phyloP scores from a whole-genome alignment of 2,329 filamentous ascomycete species.

The Lachnellula subtilissima region DNA sequence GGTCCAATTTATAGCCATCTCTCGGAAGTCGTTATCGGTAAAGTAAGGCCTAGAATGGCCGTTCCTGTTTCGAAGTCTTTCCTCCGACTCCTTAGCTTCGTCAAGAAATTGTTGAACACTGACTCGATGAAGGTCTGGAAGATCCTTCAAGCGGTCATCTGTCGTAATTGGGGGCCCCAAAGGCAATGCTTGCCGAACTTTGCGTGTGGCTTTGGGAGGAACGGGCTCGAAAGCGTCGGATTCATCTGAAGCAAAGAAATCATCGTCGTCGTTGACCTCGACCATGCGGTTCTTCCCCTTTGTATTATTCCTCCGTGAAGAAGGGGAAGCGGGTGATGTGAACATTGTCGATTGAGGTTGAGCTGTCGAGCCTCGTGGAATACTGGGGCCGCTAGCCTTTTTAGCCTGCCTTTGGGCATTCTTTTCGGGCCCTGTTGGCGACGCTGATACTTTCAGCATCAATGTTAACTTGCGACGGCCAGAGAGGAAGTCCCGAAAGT shows the following conservation, averaged over 20 bases:
- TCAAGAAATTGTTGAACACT: conserved; percentile 61
- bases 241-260: conserved; percentile 46
- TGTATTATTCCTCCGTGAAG: conserved; percentile 31
- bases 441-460: conserved; percentile 25
- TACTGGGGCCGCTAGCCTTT: not conserved
- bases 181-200: conserved; percentile 27
- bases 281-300: conserved; percentile 35
- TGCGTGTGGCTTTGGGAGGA: not conserved
- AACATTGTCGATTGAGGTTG: conserved; percentile 58
- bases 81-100: conserved; percentile 56
- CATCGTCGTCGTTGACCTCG: conserved; percentile 37
- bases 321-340: conserved; percentile 55
- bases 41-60: conserved; percentile 55
- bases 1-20: conserved; percentile 70
- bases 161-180: conserved; percentile 55
- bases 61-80: conserved; percentile 55
- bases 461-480: conserved; percentile 28
- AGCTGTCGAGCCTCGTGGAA: not conserved
- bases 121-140: conserved; percentile 57
- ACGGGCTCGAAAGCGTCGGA: conserved; percentile 32
- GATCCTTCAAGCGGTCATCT: conserved; percentile 47
- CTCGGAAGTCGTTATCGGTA: conserved; percentile 61
- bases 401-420: conserved; percentile 32
- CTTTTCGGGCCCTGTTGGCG: conserved; percentile 9
- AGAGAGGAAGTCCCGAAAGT: conserved; percentile 23